Conservation (phyloP, 2,329 filamentous ascomycete species). For the Zalaria sp. region DNA sequence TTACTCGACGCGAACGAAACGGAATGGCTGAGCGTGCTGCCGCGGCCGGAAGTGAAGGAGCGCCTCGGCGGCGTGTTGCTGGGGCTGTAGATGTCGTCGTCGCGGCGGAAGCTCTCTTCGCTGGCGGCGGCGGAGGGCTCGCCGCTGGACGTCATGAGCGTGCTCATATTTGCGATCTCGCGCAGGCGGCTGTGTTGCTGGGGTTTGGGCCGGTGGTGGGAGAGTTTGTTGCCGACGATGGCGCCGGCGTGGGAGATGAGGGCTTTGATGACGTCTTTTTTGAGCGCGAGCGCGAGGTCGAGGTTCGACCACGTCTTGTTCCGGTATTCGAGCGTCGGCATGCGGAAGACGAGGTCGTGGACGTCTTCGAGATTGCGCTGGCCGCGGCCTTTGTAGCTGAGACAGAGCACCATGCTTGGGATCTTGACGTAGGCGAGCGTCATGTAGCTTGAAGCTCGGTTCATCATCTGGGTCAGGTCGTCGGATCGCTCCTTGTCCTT, state of each 20-base stretch:
- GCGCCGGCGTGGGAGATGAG: constrained; percentile 90
- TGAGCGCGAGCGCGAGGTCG: constrained; percentile 79
- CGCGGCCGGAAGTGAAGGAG: constrained; percentile 2
- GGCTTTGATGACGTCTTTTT: constrained; percentile 87
- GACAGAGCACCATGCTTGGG: constrained; percentile 83
- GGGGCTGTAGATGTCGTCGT: neutral
- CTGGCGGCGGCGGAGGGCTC: neutral
- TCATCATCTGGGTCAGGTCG: constrained; percentile 93
- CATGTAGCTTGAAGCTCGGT: constrained; percentile 91
- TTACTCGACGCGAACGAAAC: neutral
- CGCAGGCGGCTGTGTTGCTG: constrained; percentile 60
- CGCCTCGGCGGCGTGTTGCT: constrained; percentile 1
- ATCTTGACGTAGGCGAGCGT: constrained; percentile 92
- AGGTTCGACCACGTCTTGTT: constrained; percentile 99
- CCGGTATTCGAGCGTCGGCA: constrained; percentile 86
- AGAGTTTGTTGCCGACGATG: constrained; percentile 95
- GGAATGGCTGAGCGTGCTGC: neutral
- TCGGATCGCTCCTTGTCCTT: constrained; percentile 40
- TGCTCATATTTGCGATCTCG: constrained; percentile 68
- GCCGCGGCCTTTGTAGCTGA: constrained; percentile 92
- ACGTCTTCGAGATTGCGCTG: constrained; percentile 94
- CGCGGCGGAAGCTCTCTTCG: neutral
- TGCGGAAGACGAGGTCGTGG: constrained; percentile 91
- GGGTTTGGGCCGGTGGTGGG: constrained; percentile 68
- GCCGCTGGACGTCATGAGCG: constrained; percentile 28